Conservation (phyloP, 228 moss, liverwort and hornwort genomes). For the Sphagnum magellanicum region DNA sequence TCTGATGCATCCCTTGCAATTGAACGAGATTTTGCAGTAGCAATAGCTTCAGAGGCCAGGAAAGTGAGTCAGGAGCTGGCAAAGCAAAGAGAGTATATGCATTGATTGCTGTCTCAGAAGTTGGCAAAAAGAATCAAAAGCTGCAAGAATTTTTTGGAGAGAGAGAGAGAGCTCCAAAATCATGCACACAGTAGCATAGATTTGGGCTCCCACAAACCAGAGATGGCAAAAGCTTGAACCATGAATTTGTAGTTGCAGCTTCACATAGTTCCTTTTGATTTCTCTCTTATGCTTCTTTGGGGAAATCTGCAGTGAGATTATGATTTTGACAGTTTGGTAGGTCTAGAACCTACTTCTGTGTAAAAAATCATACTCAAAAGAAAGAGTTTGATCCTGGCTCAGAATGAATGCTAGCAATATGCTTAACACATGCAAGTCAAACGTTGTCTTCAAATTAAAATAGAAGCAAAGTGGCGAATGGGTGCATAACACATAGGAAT, state of each 20-base stretch:
- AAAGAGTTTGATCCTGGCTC: no score
- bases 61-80: conserved; percentile 30
- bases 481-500: no score
- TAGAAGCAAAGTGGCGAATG: no score
- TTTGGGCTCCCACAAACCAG: conserved; percentile 52
- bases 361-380: no score
- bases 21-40: conserved; percentile 49
- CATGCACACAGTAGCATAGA: conserved; percentile 46
- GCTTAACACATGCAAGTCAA: no score
- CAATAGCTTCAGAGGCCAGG: conserved; percentile 22
- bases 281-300: no score
- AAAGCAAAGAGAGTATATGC: conserved; percentile 30
- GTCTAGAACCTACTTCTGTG: no score
- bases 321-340: no score
- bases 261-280: no score
- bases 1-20: conserved; percentile 52
- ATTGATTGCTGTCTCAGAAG: conserved; percentile 44
- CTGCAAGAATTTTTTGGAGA: conserved; percentile 66
- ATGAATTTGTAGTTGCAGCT: conserved; percentile 55
- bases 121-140: conserved; percentile 54
- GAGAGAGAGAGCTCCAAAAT: conserved; percentile 55
- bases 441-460: no score
- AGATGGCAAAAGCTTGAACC: conserved; percentile 52
- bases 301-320: no score
- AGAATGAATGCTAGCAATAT: no score